Conservation (phyloP, 108 stramenopile species). For the Skeletonema grethae region DNA sequence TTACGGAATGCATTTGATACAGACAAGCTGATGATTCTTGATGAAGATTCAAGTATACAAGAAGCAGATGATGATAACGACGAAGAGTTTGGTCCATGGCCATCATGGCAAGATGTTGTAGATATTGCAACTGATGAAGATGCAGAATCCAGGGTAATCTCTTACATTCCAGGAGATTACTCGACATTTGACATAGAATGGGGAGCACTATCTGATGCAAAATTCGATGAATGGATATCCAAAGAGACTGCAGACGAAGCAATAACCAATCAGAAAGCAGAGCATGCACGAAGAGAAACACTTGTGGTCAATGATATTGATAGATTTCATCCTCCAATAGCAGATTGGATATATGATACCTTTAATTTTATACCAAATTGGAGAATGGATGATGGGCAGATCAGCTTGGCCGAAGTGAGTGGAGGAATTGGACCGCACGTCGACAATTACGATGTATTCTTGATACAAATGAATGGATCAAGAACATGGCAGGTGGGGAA, state of each 20-base stretch:
- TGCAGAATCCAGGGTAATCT: constrained; percentile 54
- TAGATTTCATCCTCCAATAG: constrained; percentile 64
- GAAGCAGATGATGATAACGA: not conserved
- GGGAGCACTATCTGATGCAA: constrained; percentile 58
- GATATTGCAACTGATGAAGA: constrained; percentile 57
- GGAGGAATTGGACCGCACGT: constrained; percentile 95
- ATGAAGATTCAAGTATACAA: constrained; percentile 6
- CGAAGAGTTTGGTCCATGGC: constrained; percentile 31
- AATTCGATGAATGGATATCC: constrained; percentile 25
- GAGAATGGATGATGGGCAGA: constrained; percentile 90
- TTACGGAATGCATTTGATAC: constrained; percentile 62
- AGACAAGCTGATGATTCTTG: constrained; percentile 9
- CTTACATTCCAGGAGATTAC: constrained; percentile 51
- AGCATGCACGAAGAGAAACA: constrained; percentile 40
- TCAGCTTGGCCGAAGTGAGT: constrained; percentile 65
- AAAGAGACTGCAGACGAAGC: constrained; percentile 21
- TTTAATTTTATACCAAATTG: constrained; percentile 69
- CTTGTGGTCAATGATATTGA: constrained; percentile 88
- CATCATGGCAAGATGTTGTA: constrained; percentile 62
- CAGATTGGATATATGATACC: constrained; percentile 73
- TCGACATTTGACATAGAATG: constrained; percentile 57
- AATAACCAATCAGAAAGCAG: constrained; percentile 5
- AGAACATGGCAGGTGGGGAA: constrained; percentile 78
- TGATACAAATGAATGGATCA: constrained; percentile 83
- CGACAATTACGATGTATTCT: constrained; percentile 96